These are phyloP conservation scores for Aspergillus ibericus DNA, from an alignment of 2,329 filamentous ascomycete genomes.

Conservation along the genomic window DNA sequence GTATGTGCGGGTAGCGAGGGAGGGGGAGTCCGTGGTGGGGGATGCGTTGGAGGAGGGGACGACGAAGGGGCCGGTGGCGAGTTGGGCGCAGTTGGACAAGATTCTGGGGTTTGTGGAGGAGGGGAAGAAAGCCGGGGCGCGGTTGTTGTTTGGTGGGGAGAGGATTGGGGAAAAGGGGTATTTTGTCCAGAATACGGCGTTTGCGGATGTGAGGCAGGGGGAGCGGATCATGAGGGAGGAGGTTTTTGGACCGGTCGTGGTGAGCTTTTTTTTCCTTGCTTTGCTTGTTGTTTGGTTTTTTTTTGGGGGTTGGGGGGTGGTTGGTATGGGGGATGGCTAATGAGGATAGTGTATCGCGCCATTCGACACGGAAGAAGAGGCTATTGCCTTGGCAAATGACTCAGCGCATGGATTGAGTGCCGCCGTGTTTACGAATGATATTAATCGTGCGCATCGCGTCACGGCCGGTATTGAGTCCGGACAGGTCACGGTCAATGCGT, in stretches of 20 bases:
- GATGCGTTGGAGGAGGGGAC: conserved; percentile 23
- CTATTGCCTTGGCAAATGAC: conserved; percentile 56
- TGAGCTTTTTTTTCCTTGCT: conserved; percentile 9
- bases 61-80: conserved; percentile 27
- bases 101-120: conserved; percentile 26
- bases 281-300: neutral
- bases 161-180: conserved; percentile 48
- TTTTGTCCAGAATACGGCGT: conserved; percentile 63
- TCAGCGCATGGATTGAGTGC: conserved; percentile 38
- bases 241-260: conserved; percentile 59
- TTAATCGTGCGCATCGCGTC: conserved; percentile 27
- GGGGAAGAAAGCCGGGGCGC: conserved; percentile 22
- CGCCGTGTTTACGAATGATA: conserved; percentile 28
- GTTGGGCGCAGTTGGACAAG: conserved; percentile 21
- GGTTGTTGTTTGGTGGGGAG: conserved; percentile 25
- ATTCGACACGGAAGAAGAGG: conserved; percentile 62
- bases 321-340: neutral
- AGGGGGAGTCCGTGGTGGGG: conserved; percentile 46
- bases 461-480: conserved; percentile 23
- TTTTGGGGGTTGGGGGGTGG: neutral
- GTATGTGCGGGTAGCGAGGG: conserved; percentile 49
- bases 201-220: conserved; percentile 52
- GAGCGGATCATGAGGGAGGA: conserved; percentile 54
- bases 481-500: conserved; percentile 29
- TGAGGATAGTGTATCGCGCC: conserved; percentile 50